Base-by-base conservation (phyloP, 140 eudicot species). In the Flaveria floridana region DNA sequence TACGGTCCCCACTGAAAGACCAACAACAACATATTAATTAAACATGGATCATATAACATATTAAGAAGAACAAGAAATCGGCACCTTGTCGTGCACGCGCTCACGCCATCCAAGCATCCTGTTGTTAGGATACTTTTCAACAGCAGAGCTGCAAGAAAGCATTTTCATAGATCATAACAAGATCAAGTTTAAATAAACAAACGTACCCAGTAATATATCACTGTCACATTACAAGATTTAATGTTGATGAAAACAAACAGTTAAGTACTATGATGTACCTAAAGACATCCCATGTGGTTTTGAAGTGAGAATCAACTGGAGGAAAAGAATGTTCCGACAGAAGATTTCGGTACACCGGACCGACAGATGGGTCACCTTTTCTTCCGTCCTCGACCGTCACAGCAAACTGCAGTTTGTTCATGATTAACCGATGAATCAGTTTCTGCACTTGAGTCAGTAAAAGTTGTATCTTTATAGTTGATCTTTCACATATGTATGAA, bases 71-170 rank as follows among this genome's bases (percentile, higher is more conserved):
- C 41, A 34, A 34, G 41, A 1, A 44, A 58, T 13, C 15, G 0
- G 46, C 82, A 89, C 98, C 92, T 87, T 80, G 6, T 84, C 91
- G 70, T 86, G 41, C 5, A 61, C 77, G 61, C 71, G 34, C 77
- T 89, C 91, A 14, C 96, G 92, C 92, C 98, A 86, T 41, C 99
- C 99, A 44, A 94, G 86, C 97, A 94, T 94, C 74, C 79, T 86
- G 71, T 90, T 94, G 58, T 76, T 73, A 26, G 96, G 86, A 81
- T 88, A 65, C 79, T 82, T 86, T 53, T 94, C 88, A 41, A 64
- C 96, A 68, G 97, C 79, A 30, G 78, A 30, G 37, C 96, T 88
- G 88, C 69, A 42, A 14, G 61, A 25, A 4, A 34, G 1, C 41
- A 34, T 34, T 34, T 5, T 34, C 41, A 34, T 34, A 34, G 1